A percentile compares a stretch with the other conserved stretches of the same genome.
Conservation (phyloP, 1,139 yeast species). For the Yamadazyma jaroonii region DNA sequence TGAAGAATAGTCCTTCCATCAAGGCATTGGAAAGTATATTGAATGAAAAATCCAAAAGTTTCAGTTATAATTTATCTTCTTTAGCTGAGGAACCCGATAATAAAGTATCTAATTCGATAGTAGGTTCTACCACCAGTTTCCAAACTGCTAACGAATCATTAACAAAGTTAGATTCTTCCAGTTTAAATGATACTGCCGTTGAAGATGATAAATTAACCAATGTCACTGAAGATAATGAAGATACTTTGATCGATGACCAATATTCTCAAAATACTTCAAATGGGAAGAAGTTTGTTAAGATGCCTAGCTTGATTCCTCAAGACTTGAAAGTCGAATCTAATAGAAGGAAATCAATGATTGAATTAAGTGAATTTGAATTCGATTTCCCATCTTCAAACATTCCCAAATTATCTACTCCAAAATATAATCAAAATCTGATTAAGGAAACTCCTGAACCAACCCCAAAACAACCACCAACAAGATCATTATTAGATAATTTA, state of each 20-base stretch:
- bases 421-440: neutral
- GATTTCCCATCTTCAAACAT: neutral
- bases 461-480: conserved; percentile 1
- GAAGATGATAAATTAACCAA: conserved; percentile 9
- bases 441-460: neutral
- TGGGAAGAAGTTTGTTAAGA: conserved; percentile 12
- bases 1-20: conserved; percentile 54
- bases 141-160: conserved; percentile 12
- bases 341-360: conserved; percentile 9
- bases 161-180: conserved; percentile 8
- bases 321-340: conserved; percentile 3
- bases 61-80: conserved; percentile 13
- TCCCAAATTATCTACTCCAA: neutral
- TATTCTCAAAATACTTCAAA: neutral
- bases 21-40: conserved; percentile 51
- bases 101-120: neutral
- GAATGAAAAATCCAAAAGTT: conserved; percentile 24
- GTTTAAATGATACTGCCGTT: conserved; percentile 16
- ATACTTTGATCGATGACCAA: conserved; percentile 22
- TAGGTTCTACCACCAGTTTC: conserved; percentile 8
- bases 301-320: conserved; percentile 16
- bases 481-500: neutral
- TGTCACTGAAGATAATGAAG: conserved; percentile 22
- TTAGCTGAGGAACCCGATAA: conserved; percentile 7
- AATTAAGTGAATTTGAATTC: conserved; percentile 5